Evolutionary conservation across 75 land plant genomes (phyloP).

Genomic region (Sequoia sempervirens): DNA sequence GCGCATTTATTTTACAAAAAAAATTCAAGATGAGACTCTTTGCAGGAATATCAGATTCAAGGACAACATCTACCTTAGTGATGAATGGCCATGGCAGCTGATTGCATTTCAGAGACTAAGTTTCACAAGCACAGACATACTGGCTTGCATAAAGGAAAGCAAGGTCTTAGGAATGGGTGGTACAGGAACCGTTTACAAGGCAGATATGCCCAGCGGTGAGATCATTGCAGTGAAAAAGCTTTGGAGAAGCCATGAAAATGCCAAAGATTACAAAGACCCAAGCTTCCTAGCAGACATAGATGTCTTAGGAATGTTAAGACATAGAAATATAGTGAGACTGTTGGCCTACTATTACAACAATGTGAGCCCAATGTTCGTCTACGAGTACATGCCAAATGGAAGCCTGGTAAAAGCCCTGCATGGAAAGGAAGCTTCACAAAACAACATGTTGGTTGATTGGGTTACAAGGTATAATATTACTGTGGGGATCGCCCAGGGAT

Average conservation of each 20-base stretch:
- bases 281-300: slow-evolving; percentile 56
- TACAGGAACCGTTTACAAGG: slow-evolving; percentile 77
- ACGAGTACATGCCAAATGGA: slow-evolving; percentile 76
- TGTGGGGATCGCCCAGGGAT: slow-evolving; percentile 63
- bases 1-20: slow-evolving; percentile 24
- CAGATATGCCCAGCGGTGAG: slow-evolving; percentile 38
- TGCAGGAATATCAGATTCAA: slow-evolving; percentile 14
- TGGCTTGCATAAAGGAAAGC: slow-evolving; percentile 61
- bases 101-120: slow-evolving; percentile 71
- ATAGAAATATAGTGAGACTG: slow-evolving; percentile 66
- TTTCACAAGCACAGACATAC: slow-evolving; percentile 57
- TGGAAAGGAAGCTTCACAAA: slow-evolving; percentile 28
- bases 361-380: slow-evolving; percentile 43
- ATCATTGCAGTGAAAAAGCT: slow-evolving; percentile 75
- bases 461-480: slow-evolving; percentile 57
- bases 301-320: slow-evolving; percentile 59
- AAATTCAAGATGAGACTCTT: slow-evolving; percentile 25
- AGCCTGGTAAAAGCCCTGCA: slow-evolving; percentile 62
- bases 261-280: slow-evolving; percentile 17
- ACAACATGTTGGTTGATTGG: slow-evolving; percentile 38
- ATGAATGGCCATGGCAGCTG: slow-evolving; percentile 66
- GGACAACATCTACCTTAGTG: slow-evolving; percentile 18
- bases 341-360: slow-evolving; percentile 66
- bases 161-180: slow-evolving; percentile 76
- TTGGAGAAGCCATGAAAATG: slow-evolving; percentile 24